Conservation (phyloP, 1,139 yeast species). For the Wickerhamiella infanticola region DNA sequence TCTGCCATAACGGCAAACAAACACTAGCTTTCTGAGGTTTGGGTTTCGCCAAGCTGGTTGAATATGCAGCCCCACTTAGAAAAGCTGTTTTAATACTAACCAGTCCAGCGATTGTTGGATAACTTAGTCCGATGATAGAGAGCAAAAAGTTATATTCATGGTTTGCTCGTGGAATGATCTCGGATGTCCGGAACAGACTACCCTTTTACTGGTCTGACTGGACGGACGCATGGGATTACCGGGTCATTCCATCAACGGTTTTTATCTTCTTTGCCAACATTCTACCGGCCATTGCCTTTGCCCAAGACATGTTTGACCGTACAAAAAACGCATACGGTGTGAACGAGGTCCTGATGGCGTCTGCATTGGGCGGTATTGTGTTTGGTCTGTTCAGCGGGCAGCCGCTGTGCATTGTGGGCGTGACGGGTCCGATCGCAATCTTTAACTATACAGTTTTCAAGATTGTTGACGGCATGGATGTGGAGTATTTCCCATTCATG, state of each 20-base stretch:
- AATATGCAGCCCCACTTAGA: no score
- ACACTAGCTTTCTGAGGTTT: background rate
- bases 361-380: conserved; percentile 78
- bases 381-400: conserved; percentile 82
- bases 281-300: conserved; percentile 89
- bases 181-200: conserved; percentile 38
- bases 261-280: conserved; percentile 78
- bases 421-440: conserved; percentile 79
- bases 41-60: background rate
- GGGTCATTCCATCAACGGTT: conserved; percentile 76
- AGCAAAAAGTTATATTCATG: background rate
- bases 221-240: conserved; percentile 66
- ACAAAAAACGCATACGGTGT: conserved; percentile 80
- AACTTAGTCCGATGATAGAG: background rate
- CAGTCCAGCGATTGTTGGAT: no score
- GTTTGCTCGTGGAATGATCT: conserved; percentile 32
- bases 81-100: no score
- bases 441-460: conserved; percentile 87
- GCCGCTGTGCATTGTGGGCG: conserved; percentile 93
- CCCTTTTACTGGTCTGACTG: conserved; percentile 69
- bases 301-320: conserved; percentile 87
- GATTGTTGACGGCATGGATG: conserved; percentile 45
- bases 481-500: conserved; percentile 82
- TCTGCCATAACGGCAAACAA: no score
- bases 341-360: conserved; percentile 69